Base-by-base conservation (phyloP, 345 rosid species). In the Erucastrum elatum region DNA sequence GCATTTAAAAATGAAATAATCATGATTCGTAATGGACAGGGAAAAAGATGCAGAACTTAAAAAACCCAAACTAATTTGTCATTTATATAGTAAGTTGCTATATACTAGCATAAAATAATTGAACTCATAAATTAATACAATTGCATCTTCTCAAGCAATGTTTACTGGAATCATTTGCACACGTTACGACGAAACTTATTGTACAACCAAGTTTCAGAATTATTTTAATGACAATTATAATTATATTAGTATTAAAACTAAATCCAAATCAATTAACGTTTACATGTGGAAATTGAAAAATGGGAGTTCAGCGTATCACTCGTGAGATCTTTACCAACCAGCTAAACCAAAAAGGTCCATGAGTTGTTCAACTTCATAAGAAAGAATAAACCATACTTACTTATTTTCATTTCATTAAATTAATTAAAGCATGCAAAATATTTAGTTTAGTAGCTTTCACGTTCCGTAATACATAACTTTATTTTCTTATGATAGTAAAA, bases 21-120 rank as follows among this genome's bases (percentile, higher is more conserved):
- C 29, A 51, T 49, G 12, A 64, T 64, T 31, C 31, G 66, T 8
- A 21, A 31, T 5, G 71, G 9, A 29, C 56, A 56, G 58, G 44
- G 6, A 65, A 55, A 27, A 55, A 26, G 39, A 53, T 35, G 49
- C 71, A 55, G 63, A 26, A n/a, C 16, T 15, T 9, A 5, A 37
- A 66, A 35, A 15, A 11, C 5, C 46, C 79, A 68, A 56, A 67
- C 17, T 66, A 39, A 26, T 35, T 65, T 75, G 30, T 66, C 78
- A 51, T 51, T 49, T 51, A 34, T 21, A 33, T 26, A 72, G 70
- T 17, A 46, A 65, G 53, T 76, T 68, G 68, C 10, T 67, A 27
- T 29, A 29, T 29, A 21, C 21, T 21, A 21, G 21, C 21, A 29
- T 68, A 16, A 11, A 41, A 21, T 30, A 59, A 16, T 29, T 17